Percentiles rank a stretch among this genome's conserved stretches.
phyloP scores from a whole-genome alignment of 179 eudicot genomes.

The Patellifolia procumbens region DNA sequence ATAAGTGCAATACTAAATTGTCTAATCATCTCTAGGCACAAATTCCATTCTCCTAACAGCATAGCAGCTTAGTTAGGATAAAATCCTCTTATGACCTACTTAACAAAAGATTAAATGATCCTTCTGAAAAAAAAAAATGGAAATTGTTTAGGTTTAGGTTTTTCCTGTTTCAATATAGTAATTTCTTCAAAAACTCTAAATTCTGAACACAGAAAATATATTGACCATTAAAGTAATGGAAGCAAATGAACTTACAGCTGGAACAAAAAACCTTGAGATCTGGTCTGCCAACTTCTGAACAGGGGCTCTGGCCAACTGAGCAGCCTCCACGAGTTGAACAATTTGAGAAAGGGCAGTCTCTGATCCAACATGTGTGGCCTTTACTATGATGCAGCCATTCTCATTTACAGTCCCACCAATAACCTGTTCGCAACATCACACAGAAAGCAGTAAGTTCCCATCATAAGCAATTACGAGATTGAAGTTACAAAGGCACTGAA shows the following conservation, averaged over 20 bases:
- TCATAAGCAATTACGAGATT: background rate
- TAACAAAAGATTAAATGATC: background rate
- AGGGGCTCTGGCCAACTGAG: constrained; percentile 96
- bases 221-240: background rate
- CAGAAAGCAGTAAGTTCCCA: background rate
- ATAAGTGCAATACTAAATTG: background rate
- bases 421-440: constrained; percentile 51
- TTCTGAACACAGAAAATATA: background rate
- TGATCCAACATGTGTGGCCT: constrained; percentile 93
- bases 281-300: constrained; percentile 96
- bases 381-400: constrained; percentile 75
- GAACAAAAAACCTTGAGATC: constrained; percentile 86
- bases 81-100: background rate
- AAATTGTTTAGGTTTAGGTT: background rate
- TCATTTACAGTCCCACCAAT: constrained; percentile 93
- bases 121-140: background rate
- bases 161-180: too few species aligned
- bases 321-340: constrained; percentile 94
- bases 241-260: constrained; percentile 55
- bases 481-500: constrained; percentile 12
- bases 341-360: constrained; percentile 97
- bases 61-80: background rate
- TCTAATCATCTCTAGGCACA: background rate
- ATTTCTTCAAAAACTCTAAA: background rate
- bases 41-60: background rate